Base-by-base conservation (phyloP, 805 yeast species). In the Maudiozyma turicensis region DNA sequence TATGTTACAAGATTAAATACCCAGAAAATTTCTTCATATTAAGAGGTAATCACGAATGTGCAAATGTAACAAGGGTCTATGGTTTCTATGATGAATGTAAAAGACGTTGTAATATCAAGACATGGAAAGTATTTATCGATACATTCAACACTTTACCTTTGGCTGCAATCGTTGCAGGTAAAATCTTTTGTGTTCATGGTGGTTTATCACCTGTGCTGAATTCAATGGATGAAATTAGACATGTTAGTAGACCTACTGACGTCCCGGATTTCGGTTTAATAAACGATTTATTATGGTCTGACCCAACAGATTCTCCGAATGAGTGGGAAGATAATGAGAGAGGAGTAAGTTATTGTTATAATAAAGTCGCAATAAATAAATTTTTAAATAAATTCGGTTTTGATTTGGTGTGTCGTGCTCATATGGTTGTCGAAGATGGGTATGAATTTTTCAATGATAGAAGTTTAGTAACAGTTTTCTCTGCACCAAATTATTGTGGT, bases 31-130 rank as follows among this genome's bases (percentile, higher is more conserved):
- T 93, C 67, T 93, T 91, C 66, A 69, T 93, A 51, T 73, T 93
- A 41, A 74, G 99, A 57, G 99, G 99, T 20, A 93, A 93, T 68
- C 99, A 93, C 69, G 99, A 93, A 71, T 87, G 96, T 68, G 97
- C 99, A 20, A 88, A 87, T 61, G 95, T 93, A 49, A 91, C 98
- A 1, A 79, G 96, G 55, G 96, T 93, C 33, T 93, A 93, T 67
- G 99, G 99, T 2, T 93, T 93, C 63, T 93, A 89, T 65, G 99
- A 93, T 69, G 99, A 93, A 70, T 93, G 99, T 72, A 93, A 93
- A 66, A 79, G 99, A 60, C 76, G 99, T 52, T 81, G 95, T 59
- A 86, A 84, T 61, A 79, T 90, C 59, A 93, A 91, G 64, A 85
- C 90, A 1, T 93, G 99, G 99, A 89, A 90, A 64, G 70, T 80